Conservation (phyloP, 2,329 filamentous ascomycete species). For the Aspergillus candidus region DNA sequence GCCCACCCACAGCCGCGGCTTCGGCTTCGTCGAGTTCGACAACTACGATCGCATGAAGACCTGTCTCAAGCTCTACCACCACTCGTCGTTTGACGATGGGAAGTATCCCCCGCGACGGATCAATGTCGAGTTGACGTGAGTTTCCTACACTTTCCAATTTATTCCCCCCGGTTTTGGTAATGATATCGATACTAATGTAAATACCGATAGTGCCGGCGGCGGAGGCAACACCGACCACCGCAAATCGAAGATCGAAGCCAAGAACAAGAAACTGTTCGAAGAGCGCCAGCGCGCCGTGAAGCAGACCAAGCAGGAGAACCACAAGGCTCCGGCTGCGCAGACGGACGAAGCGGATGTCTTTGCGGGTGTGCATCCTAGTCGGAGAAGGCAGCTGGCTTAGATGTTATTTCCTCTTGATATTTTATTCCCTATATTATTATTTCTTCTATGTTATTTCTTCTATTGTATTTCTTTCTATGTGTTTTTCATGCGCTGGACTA, state of each 20-base stretch:
- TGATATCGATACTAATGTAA: background rate
- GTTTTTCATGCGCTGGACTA: background rate
- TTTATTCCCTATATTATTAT: too few species aligned
- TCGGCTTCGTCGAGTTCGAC: constrained; percentile 85
- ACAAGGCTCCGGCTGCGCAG: constrained; percentile 21
- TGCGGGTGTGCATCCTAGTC: constrained; percentile 41
- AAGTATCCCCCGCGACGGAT: constrained; percentile 62
- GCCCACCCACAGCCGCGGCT: constrained; percentile 62
- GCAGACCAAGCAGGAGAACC: constrained; percentile 42
- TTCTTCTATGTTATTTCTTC: background rate
- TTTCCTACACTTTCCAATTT: constrained; percentile 19
- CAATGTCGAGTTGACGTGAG: constrained; percentile 85
- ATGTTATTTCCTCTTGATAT: background rate
- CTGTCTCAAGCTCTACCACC: constrained; percentile 84
- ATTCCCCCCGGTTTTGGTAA: constrained; percentile 1
- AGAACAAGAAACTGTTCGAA: constrained; percentile 79
- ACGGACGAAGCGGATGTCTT: constrained; percentile 20
- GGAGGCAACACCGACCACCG: constrained; percentile 73
- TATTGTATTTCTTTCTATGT: background rate
- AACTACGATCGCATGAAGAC: constrained; percentile 86
- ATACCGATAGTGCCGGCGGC: constrained; percentile 58
- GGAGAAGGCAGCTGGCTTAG: constrained; percentile 32
- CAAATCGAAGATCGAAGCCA: constrained; percentile 70
- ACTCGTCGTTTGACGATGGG: constrained; percentile 64
- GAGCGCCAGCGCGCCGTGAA: constrained; percentile 52